Conservation (phyloP, 1,284 basidiomycete species). For the Bjerkandera adusta region DNA sequence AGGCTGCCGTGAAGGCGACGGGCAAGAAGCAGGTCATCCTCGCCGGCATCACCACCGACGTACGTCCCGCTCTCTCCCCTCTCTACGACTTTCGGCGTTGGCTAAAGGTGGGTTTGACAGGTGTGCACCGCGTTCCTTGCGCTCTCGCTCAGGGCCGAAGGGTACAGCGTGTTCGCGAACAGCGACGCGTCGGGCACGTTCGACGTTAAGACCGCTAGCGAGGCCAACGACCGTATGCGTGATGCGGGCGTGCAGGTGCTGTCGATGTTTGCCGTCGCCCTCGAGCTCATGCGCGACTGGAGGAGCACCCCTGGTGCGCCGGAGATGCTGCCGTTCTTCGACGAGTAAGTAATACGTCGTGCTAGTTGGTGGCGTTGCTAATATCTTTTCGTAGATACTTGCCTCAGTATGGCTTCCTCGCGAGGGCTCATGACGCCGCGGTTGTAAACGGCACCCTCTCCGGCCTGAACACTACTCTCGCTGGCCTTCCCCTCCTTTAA, state of each 20-base stretch:
- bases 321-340: slow-evolving; percentile 40
- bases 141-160: slow-evolving; percentile 40
- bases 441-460: slow-evolving; percentile 29
- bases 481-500: too few species aligned
- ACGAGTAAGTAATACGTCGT: slow-evolving; percentile 32
- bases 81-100: neutral
- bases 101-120: slow-evolving; percentile 23
- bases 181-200: slow-evolving; percentile 44
- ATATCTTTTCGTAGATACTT: slow-evolving; percentile 30
- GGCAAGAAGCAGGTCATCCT: slow-evolving; percentile 48
- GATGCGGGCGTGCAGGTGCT: slow-evolving; percentile 41
- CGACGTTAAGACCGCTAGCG: slow-evolving; percentile 36
- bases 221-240: slow-evolving; percentile 46
- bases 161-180: slow-evolving; percentile 45
- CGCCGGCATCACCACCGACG: slow-evolving; percentile 47
- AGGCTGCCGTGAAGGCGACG: slow-evolving; percentile 41
- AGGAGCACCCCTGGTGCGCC: slow-evolving; percentile 38
- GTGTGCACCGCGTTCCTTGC: slow-evolving; percentile 47
- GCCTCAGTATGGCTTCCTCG: slow-evolving; percentile 35
- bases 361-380: slow-evolving; percentile 1
- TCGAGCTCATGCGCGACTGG: slow-evolving; percentile 48
- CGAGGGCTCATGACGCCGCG: slow-evolving; percentile 38
- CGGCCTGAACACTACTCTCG: slow-evolving; percentile 10
- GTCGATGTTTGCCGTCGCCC: slow-evolving; percentile 40
- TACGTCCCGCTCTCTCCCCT: slow-evolving; percentile 23